phyloP scores from a whole-genome alignment of 495 filamentous ascomycete genomes.

The Polyplosphaeria fusca region DNA sequence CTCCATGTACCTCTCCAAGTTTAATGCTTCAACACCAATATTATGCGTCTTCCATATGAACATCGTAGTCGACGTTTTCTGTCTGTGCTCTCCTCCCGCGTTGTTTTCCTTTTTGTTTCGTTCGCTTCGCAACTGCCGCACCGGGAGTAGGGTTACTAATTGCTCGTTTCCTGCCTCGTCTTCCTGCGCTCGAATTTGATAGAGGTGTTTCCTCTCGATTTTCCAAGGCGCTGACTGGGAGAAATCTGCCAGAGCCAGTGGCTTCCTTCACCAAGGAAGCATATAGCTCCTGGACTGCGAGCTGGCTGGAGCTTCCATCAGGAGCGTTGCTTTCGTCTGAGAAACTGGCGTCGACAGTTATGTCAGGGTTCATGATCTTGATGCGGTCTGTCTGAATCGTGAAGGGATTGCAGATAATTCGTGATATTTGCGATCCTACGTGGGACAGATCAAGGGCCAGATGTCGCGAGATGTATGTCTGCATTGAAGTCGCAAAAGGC shows the following conservation, averaged over 20 bases:
- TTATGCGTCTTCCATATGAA: background rate
- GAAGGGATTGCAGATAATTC: slow-evolving; percentile 34
- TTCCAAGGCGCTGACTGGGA: slow-evolving; percentile 1
- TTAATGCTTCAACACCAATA: too few relatives aligned
- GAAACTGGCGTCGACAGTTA: background rate
- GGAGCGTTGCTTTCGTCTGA: background rate
- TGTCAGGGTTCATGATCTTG: slow-evolving; percentile 22
- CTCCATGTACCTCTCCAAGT: too few relatives aligned
- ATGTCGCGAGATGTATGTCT: slow-evolving; percentile 34
- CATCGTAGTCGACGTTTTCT: background rate
- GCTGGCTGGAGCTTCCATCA: slow-evolving; percentile 10
- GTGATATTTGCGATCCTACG: slow-evolving; percentile 30
- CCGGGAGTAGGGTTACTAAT: slow-evolving; percentile 9
- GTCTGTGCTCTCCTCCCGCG: background rate
- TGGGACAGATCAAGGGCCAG: slow-evolving; percentile 35
- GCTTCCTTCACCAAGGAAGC: slow-evolving; percentile 28
- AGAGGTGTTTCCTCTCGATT: slow-evolving; percentile 4
- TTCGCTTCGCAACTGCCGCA: slow-evolving; percentile 2
- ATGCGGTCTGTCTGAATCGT: slow-evolving; percentile 32
- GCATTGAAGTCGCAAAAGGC: slow-evolving; percentile 37
- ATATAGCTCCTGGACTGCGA: slow-evolving; percentile 27
- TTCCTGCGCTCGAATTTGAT: background rate
- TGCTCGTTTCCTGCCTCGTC: slow-evolving; percentile 9
- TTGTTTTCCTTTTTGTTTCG: slow-evolving; percentile 10
- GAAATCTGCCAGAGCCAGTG: slow-evolving; percentile 22